These are phyloP conservation scores for Neopestalotiopsis sp. DNA, from an alignment of 2,329 filamentous ascomycete genomes.

Conservation along the genomic window DNA sequence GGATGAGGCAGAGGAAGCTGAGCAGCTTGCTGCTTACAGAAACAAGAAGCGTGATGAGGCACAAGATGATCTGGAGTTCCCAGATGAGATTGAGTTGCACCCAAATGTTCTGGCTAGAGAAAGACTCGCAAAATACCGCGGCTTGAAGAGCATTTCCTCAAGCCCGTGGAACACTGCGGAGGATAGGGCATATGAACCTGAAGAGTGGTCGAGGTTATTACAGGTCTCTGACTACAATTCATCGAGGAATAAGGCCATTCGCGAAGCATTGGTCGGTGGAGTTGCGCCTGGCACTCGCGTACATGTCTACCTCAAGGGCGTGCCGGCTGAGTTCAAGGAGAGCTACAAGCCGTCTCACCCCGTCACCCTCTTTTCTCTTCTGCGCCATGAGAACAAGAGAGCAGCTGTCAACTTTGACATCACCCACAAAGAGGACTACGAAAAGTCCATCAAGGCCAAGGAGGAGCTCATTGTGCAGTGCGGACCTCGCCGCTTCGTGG, in stretches of 20 bases:
- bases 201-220: constrained; percentile 86
- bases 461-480: constrained; percentile 91
- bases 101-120: constrained; percentile 87
- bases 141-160: constrained; percentile 87
- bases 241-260: constrained; percentile 74
- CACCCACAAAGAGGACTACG: constrained; percentile 78
- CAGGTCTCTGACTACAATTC: constrained; percentile 90
- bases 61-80: constrained; percentile 92
- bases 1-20: constrained; percentile 79
- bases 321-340: constrained; percentile 48
- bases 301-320: constrained; percentile 71
- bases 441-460: constrained; percentile 84
- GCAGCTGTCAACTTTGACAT: constrained; percentile 90
- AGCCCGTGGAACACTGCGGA: constrained; percentile 90
- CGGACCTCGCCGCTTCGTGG: constrained; percentile 82
- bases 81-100: constrained; percentile 94
- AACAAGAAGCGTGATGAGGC: constrained; percentile 78
- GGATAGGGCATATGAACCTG: constrained; percentile 84
- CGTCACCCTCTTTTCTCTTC: constrained; percentile 79
- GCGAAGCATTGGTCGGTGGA: constrained; percentile 88
- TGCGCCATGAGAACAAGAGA: constrained; percentile 94
- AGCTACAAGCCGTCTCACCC: constrained; percentile 62
- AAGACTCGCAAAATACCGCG: constrained; percentile 83
- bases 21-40: constrained; percentile 82
- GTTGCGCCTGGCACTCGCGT: constrained; percentile 85